Evolutionary conservation across 495 filamentous ascomycete genomes (phyloP).

Genomic region (Penicillium taxi): DNA sequence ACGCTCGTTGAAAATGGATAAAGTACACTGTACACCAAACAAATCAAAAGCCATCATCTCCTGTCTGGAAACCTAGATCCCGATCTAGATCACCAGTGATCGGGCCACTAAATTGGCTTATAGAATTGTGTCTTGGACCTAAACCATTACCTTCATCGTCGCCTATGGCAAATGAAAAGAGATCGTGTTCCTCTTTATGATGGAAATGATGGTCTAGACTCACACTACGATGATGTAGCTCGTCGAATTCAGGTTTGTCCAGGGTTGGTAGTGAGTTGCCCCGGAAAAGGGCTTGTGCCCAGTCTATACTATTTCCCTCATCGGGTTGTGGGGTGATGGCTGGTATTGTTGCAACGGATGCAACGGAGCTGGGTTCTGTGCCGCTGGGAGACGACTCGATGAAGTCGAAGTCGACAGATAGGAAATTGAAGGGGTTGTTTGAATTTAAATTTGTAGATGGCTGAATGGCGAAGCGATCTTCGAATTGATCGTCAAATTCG

Average conservation of each 20-base stretch:
- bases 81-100: constrained; percentile 40
- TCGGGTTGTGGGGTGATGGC: constrained; percentile 9
- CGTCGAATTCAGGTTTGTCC: background rate
- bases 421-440: constrained; percentile 17
- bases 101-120: constrained; percentile 9
- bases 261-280: constrained; percentile 12
- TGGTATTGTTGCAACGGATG: constrained; percentile 1
- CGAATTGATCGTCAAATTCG: constrained; percentile 26
- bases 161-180: constrained; percentile 22
- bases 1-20: too few relatives aligned
- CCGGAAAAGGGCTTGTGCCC: constrained; percentile 30
- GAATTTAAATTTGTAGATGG: constrained; percentile 4
- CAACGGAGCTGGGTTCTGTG: background rate
- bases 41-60: constrained; percentile 32
- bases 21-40: too few relatives aligned
- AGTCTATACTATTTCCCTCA: constrained; percentile 24
- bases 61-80: constrained; percentile 31
- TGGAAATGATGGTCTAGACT: constrained; percentile 1
- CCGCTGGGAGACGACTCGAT: constrained; percentile 22
- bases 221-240: background rate
- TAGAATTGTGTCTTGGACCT: constrained; percentile 7
- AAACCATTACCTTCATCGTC: constrained; percentile 3
- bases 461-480: too few relatives aligned
- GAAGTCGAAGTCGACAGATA: constrained; percentile 25
- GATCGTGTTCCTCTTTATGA: constrained; percentile 14